Conservation (phyloP, 139 green algal species). For the Volvox africanus region DNA sequence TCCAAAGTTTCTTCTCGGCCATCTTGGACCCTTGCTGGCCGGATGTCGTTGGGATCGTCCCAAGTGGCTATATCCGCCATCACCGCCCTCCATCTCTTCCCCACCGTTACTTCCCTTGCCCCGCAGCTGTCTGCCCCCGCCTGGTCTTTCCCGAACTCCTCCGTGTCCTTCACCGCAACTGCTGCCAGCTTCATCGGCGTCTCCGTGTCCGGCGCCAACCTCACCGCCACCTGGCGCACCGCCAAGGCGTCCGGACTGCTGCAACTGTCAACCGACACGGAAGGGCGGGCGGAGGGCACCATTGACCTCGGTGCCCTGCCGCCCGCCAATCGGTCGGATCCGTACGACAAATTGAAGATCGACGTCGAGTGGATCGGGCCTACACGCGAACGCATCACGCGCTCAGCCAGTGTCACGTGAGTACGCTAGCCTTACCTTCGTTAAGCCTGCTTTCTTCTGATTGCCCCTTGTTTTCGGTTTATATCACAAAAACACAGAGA, state of each 20-base stretch:
- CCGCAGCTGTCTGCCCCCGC: slow-evolving; percentile 13
- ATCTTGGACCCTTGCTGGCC: no score
- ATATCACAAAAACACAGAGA: no score
- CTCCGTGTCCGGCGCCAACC: slow-evolving; percentile 16
- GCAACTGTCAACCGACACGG: slow-evolving; percentile 15
- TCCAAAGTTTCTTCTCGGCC: no score
- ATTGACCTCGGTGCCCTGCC: slow-evolving; percentile 50
- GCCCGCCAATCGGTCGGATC: background rate
- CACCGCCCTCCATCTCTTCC: background rate
- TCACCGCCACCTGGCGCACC: slow-evolving; percentile 48
- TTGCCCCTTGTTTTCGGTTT: no score
- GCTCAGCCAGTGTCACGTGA: slow-evolving; percentile 43
- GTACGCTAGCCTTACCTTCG: background rate
- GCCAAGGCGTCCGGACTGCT: slow-evolving; percentile 32
- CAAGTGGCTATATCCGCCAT: no score
- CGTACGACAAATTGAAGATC: slow-evolving; percentile 44
- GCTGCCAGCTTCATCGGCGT: slow-evolving; percentile 45
- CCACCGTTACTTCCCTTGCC: background rate
- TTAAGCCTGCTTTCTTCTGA: no score
- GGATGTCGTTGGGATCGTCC: no score
- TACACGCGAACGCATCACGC: slow-evolving; percentile 55
- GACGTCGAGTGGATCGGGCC: slow-evolving; percentile 61
- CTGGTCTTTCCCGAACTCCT: background rate
- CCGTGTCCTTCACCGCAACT: background rate
- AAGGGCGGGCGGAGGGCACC: slow-evolving; percentile 7